Evolutionary conservation across 2,329 filamentous ascomycete genomes (phyloP), one percentile per base, ranked within the genome.

Genomic region (Paraphoma sp.): DNA sequence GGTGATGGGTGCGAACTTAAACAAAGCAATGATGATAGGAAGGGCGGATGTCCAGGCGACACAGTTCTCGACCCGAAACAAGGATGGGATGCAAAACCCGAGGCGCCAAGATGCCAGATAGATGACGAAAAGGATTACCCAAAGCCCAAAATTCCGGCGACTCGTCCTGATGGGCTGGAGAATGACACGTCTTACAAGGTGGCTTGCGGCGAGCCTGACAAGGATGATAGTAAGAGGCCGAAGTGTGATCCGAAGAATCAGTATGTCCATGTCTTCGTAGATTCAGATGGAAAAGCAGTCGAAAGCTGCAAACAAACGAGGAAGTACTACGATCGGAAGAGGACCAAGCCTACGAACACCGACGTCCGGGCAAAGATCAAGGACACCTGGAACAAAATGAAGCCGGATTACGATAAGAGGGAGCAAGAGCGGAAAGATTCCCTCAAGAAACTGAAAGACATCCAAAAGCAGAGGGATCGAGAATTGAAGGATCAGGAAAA

Each of bases 1-100:
- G 57, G 54, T n/a, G 41, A 48, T 41, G 54, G 48, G 16, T 56
- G 54, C 14, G 41, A 56, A 14, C 48, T n/a, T 11, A 47, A 56
- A n/a, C 18, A 52, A 7, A 12, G 12, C 28, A 38, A 33, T n/a
- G 48, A 44, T 30, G 45, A 48, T 14, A 28, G 38, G n/a, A 56
- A 56, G 49, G 48, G 54, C 30, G 14, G 16, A n/a, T 56, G 54
- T 46, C 54, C 54, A 10, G 54, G 36, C 18, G 49, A 44, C 29
- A 41, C 36, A 48, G 49, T 53, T 8, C 45, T 56, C 14, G 54
- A 56, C 31, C 48, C 48, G 6, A 56, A 56, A 48, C 28, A 49
- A 30, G 53, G 53, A 28, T 45, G 48, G 43, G 48, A 56, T 14
- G 48, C 53, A 23, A 51, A 56, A 17, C 12, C 43, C 6, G 23